Evolutionary conservation across 225 moss, liverwort and hornwort genomes (phyloP).

Genomic region (Anthoceros angustus): DNA sequence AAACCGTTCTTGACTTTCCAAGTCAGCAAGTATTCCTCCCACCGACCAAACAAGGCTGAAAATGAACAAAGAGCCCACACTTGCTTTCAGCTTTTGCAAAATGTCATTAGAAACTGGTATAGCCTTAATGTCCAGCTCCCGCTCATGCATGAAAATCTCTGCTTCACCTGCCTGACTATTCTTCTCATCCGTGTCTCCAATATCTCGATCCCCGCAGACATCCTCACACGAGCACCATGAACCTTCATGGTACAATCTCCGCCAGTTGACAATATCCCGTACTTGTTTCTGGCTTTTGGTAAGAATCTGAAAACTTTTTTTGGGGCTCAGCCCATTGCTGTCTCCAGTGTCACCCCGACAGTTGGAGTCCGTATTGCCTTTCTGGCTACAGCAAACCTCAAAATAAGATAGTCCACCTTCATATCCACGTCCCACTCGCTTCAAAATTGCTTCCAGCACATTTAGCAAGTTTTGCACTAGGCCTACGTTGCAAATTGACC

Average conservation of each 20-base stretch:
- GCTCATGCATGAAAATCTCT: not conserved
- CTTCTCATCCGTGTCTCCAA: not conserved
- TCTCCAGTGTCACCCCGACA: not conserved
- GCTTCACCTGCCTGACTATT: not conserved
- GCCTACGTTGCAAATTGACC: conserved; percentile 15
- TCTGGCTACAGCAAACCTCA: not conserved
- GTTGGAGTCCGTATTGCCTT: not conserved
- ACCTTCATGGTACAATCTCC: conserved; percentile 21
- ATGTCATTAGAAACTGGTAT: not conserved
- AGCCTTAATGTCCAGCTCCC: not conserved
- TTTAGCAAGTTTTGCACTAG: conserved; percentile 23
- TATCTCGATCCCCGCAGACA: conserved; percentile 6
- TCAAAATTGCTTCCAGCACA: conserved; percentile 23
- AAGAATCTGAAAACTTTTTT: not conserved
- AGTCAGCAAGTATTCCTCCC: conserved; percentile 16
- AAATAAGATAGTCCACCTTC: not conserved
- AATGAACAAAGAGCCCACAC: conserved; percentile 19
- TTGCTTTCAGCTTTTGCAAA: conserved; percentile 7
- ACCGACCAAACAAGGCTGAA: conserved; percentile 34
- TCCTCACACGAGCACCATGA: conserved; percentile 11
- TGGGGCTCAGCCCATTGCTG: not conserved
- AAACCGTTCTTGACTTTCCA: conserved; percentile 13
- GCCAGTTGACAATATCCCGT: conserved; percentile 32
- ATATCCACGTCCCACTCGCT: conserved; percentile 9
- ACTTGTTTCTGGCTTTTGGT: conserved; percentile 24